Base-by-base conservation (phyloP, 768 basidiomycete species). In the Holtermanniella nyarrowii region DNA sequence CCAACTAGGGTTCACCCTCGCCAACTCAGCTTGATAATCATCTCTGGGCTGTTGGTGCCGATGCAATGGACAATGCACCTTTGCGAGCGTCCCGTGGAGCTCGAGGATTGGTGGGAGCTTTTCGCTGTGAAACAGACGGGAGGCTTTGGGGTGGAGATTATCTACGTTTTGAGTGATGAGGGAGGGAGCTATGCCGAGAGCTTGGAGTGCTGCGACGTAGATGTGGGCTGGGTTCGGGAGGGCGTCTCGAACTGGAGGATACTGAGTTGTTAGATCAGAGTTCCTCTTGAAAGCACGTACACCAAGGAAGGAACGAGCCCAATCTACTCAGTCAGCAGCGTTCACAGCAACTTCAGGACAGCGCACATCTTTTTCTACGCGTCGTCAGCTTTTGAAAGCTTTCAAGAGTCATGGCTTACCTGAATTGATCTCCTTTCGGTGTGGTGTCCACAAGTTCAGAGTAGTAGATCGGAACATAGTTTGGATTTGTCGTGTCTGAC, bases 151-250 rank as follows among this genome's bases (percentile, higher is more conserved):
- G 63, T 96, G 91, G 4, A 97, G 79, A 1, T 89, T 90, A 63
- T 97, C 93, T n/a, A 97, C 72, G 50, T 73, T 70, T 26, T 73
- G 63, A 0, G 93, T 97, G 55, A 96, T 81, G 26, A 90, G 69
- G 23, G 74, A 73, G 20, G 77, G 71, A 18, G 86, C 75, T 48
- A 81, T 70, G 2, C 77, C 78, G 7, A 83, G 72, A 57, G 86
- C 76, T 62, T 87, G 84, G 44, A 95, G 75, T 2, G 89, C 87
- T 4, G 86, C 84, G 23, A 97, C 73, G 7, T 86, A 83, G 60
- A 80, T 86, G 67, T 97, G 93, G 0, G 85, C 90, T 3, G 88
- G 82, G 60, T 95, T 96, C 3, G 90, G 88, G 43, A 77, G 77
- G 0, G 90, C 78, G 46, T 83, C 80, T n/a, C 84, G 79, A 26